Evolutionary conservation across 2,329 filamentous ascomycete species (phyloP), one percentile per base, ranked within the genome.

Genomic region (Alternaria gaisen): DNA sequence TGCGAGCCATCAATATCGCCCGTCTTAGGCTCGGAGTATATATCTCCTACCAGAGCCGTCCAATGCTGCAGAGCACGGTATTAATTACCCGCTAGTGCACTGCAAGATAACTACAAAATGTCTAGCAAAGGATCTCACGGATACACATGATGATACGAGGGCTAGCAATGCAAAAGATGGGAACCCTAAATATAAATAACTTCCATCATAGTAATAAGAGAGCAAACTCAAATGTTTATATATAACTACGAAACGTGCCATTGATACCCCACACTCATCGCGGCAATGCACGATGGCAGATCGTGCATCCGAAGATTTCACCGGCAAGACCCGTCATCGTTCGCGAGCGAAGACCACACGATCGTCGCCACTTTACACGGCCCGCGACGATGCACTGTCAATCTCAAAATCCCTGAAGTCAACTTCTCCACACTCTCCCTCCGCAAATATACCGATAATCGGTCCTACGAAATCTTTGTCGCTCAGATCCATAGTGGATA

Each of bases 401-500:
- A 55, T 12, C 7, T 10, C n/a, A 16, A 60, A 44, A 40, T 26
- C n/a, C 18, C 10, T 24, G 18, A 44, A 56, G 4, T 9, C 38
- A 7, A 51, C 16, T 24, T 56, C 53, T 22, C 26, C 36, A 9
- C 36, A 3, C 6, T 40, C 24, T 4, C 30, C 36, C 38, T 61
- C 41, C 22, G 52, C 64, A 48, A 57, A 67, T 11, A 66, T 5
- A 10, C 63, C 65, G 14, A 66, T 26, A 28, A 66, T 52, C 5
- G 63, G 66, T 12, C 66, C 66, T n/a, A 65, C 60, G 46, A 67
- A 67, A 24, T 67, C 64, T 42, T 58, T 63, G 10, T 48, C 53
- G 30, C 57, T 67, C 16, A 69, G 24, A 5, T 64, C 60, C 53
- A 53, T 41, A 5, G 58, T 44, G 12, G 58, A 36, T 12, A 62